Evolutionary conservation across 371 early-diverging fungal species (phyloP), one percentile per base, ranked within the genome.

Genomic region (Zancudomyces culisetae): DNA sequence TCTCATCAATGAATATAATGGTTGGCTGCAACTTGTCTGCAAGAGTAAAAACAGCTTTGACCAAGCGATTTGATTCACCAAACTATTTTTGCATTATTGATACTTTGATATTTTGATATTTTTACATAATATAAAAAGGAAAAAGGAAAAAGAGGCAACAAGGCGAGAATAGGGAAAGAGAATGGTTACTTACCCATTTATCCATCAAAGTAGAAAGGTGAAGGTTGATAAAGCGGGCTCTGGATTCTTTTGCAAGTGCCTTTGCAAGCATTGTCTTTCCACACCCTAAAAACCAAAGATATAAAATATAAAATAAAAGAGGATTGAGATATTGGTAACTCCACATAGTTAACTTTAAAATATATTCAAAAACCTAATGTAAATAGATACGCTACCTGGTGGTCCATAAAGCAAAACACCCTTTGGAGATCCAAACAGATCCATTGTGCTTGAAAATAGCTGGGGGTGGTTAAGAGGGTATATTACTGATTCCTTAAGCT

Each of bases 241-340:
- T 83, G 20, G 91, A 90, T 64, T 95, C 96, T 55, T 82, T 85
- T 24, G 96, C 95, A 8, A 97, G 74, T 0, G 96, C 95, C 68
- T 92, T 93, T 42, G 98, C 98, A 58, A 93, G 61, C 92, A 95
- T 91, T 13, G 96, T 97, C 63, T 97, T 97, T 49, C 98, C 98
- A 60, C 91, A 90, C 12, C 93, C 35, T 35, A 35, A 35, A 6
- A 35, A 35, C 35, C 35, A 35, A 35, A 6, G 15, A 15, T n/a
- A n/a, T n/a, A n/a, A n/a, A n/a, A n/a, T n/a, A n/a, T n/a, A n/a
- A n/a, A n/a, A n/a, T n/a, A n/a, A n/a, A n/a, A n/a, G n/a, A n/a
- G n/a, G n/a, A n/a, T n/a, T n/a, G n/a, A n/a, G n/a, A n/a, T n/a
- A n/a, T n/a, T n/a, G n/a, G n/a, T n/a, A n/a, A n/a, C n/a, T n/a